These are phyloP conservation scores for Lepiota venenata DNA, from an alignment of 768 basidiomycete species.

Conservation along the genomic window DNA sequence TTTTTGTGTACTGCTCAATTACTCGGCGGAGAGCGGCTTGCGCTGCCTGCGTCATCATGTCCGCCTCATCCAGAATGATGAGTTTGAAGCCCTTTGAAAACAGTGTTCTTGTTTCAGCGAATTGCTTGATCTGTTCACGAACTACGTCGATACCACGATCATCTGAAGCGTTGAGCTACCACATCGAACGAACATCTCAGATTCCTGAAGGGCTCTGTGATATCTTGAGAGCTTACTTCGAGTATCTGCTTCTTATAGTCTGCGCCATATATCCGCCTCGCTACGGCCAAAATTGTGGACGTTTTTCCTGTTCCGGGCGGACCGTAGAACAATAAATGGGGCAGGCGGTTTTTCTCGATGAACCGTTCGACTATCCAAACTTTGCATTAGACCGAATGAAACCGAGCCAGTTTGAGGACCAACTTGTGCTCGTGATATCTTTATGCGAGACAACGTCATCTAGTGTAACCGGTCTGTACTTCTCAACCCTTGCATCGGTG, in stretches of 20 bases:
- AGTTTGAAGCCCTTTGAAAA: constrained; percentile 94
- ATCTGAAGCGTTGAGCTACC: constrained; percentile 95
- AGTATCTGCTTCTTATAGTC: constrained; percentile 90
- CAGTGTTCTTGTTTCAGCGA: constrained; percentile 92
- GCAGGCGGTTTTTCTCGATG: constrained; percentile 90
- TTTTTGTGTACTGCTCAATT: constrained; percentile 98
- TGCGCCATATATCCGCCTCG: constrained; percentile 87
- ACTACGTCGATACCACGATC: constrained; percentile 99
- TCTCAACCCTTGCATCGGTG: constrained; percentile 78
- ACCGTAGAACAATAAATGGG: constrained; percentile 95
- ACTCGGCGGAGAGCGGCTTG: constrained; percentile 96
- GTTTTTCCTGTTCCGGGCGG: constrained; percentile 99
- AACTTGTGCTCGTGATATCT: constrained; percentile 93
- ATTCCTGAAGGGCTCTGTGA: neutral
- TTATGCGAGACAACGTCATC: constrained; percentile 96
- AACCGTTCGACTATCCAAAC: constrained; percentile 81
- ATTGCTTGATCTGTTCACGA: constrained; percentile 97
- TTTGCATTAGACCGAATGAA: constrained; percentile 11
- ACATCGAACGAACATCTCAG: constrained; percentile 4
- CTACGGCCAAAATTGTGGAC: constrained; percentile 94
- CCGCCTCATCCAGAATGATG: constrained; percentile 98
- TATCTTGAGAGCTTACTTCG: constrained; percentile 52
- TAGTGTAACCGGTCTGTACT: constrained; percentile 89
- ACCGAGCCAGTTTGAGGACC: constrained; percentile 23
- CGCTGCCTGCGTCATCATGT: constrained; percentile 99